Conservation (phyloP, 2,329 filamentous ascomycete genomes). For the Rutstroemia sp. region DNA sequence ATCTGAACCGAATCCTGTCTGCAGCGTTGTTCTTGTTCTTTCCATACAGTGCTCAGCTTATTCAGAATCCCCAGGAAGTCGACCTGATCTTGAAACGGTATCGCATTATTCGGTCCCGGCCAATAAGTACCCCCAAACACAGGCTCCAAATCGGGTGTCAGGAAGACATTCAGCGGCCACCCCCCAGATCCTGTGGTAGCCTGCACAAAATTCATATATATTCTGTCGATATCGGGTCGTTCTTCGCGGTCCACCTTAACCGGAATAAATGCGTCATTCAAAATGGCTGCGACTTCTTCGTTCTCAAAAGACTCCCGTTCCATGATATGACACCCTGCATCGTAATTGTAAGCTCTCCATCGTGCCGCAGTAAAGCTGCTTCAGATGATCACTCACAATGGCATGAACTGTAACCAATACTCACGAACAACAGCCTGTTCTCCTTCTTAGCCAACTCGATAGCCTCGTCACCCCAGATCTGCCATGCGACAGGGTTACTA, state of each 20-base stretch:
- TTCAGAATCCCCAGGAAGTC: constrained; percentile 76
- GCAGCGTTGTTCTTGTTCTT: constrained; percentile 75
- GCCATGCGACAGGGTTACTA: constrained; percentile 84
- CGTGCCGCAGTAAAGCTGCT: background rate
- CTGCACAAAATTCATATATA: constrained; percentile 98
- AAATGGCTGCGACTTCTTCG: constrained; percentile 66
- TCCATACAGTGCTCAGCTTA: constrained; percentile 71
- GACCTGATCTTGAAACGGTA: constrained; percentile 47
- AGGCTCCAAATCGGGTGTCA: constrained; percentile 86
- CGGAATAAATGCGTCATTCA: constrained; percentile 85
- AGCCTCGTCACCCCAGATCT: constrained; percentile 73
- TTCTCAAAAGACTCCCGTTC: constrained; percentile 87
- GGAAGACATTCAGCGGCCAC: constrained; percentile 95
- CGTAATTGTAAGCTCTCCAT: background rate
- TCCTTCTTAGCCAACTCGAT: constrained; percentile 69
- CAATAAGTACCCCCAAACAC: constrained; percentile 97
- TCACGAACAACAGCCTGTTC: constrained; percentile 86
- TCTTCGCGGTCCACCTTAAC: constrained; percentile 92
- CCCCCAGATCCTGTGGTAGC: constrained; percentile 84
- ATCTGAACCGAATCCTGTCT: constrained; percentile 79
- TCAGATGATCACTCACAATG: constrained; percentile 59
- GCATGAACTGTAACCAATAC: constrained; percentile 91
- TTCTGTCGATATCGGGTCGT: constrained; percentile 84
- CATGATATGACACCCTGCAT: constrained; percentile 77
- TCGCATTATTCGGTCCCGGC: constrained; percentile 47